Evolutionary conservation across 345 rosid species (phyloP).

Genomic region (Iberis pinnata): DNA sequence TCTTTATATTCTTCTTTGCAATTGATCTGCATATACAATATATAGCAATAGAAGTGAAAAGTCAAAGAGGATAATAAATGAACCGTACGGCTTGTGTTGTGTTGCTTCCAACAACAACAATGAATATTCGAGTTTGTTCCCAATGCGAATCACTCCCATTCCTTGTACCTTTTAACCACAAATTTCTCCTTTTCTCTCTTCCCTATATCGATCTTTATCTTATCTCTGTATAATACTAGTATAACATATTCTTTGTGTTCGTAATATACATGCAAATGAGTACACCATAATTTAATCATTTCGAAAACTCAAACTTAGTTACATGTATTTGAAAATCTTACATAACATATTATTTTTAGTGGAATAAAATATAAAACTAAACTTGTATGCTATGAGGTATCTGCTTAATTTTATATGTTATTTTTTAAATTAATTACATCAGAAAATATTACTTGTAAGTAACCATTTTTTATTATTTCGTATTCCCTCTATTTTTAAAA

Average conservation of each 20-base stretch:
- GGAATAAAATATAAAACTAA: no score
- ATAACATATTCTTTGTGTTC: neutral
- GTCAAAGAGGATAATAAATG: slow-evolving; percentile 31
- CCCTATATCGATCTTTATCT: slow-evolving; percentile 21
- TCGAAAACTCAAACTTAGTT: no score
- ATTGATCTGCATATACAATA: no score
- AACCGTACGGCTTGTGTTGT: slow-evolving; percentile 16
- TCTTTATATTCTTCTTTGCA: neutral
- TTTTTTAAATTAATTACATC: no score
- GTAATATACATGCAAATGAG: no score
- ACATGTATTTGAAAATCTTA: no score
- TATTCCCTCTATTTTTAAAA: no score
- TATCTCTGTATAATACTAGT: slow-evolving; percentile 11
- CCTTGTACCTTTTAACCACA: slow-evolving; percentile 30
- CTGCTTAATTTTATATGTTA: no score
- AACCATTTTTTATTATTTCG: no score
- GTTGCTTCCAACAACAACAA: slow-evolving; percentile 26
- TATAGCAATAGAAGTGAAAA: slow-evolving; percentile 12
- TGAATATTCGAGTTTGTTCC: slow-evolving; percentile 31
- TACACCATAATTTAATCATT: neutral
- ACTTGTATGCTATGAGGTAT: no score
- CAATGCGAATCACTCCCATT: slow-evolving; percentile 30
- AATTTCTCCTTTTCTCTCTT: slow-evolving; percentile 9
- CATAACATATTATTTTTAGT: no score
- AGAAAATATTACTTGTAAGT: no score